Base-by-base conservation (phyloP, 2,329 filamentous ascomycete species). In the Cladosporium sp. region DNA sequence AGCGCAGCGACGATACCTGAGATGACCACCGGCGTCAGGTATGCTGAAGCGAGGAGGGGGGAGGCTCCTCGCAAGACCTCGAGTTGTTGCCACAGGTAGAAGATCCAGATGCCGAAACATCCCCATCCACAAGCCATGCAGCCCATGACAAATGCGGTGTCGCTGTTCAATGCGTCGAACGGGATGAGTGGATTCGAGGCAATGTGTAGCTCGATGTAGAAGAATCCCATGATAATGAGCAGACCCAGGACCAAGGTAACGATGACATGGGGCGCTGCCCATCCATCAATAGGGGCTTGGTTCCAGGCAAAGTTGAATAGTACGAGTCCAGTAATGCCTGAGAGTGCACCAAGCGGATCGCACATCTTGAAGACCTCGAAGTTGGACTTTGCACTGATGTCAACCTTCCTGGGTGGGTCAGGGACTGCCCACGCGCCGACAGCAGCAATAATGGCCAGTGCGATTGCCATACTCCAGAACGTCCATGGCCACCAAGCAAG, bases 1-100 rank as follows among this genome's bases (percentile, higher is more conserved):
- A 73, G 73, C 8, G 76, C 74, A 18, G 77, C 76, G 21, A 78
- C 59, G 10, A 79, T 69, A 32, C 77, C 77, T 28, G 71, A 73
- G 8, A 79, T 63, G 48, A 76, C 66, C 18, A 73, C 73, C 23
- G 77, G 77, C 1, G 72, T 67, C 63, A 71, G 75, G 48, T 77
- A 69, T 16, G 77, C 76, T 4, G 76, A 71, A 1, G 74, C 71
- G 16, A 67, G 67, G n/a, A 79, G 73, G 2, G 77, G 74, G 16
- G 75, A 72, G 34, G 70, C 66, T 16, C 67, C 65, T 26, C 77
- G 75, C 6, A 77, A 65, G 11, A 73, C 65, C 57, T 73, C 69
- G 6, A 79, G 72, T 64, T 77, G 78, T 8, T 73, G 71, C 67
- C 74, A 76, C 21, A 70, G 73, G 46, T 72, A 72, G 65, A 66